These are phyloP conservation scores for Hyphopichia khmerensis DNA, from an alignment of 1,139 yeast genomes.

Conservation along the genomic window DNA sequence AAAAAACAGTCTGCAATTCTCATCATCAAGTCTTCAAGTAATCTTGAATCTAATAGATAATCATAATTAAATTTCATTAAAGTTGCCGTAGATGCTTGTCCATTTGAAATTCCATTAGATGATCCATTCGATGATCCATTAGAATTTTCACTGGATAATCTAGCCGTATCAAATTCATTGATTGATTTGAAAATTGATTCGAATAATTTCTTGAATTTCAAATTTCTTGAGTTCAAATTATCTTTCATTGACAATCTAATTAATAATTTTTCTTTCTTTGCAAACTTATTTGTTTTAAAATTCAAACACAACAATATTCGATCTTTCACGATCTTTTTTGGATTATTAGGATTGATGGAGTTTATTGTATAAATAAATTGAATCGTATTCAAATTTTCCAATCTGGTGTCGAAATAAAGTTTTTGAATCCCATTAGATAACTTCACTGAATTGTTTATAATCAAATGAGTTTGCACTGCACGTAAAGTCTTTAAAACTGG, in stretches of 20 bases:
- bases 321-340: slow-evolving; percentile 38
- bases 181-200: slow-evolving; percentile 39
- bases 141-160: neutral
- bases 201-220: slow-evolving; percentile 40
- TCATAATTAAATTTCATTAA: slow-evolving; percentile 42
- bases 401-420: slow-evolving; percentile 32
- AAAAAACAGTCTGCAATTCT: slow-evolving; percentile 25
- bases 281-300: slow-evolving; percentile 36
- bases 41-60: slow-evolving; percentile 27
- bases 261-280: slow-evolving; percentile 18
- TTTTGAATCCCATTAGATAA: slow-evolving; percentile 33
- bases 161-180: slow-evolving; percentile 17
- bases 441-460: slow-evolving; percentile 10
- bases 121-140: neutral
- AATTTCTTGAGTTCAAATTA: slow-evolving; percentile 37
- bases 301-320: slow-evolving; percentile 30
- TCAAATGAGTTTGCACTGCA: slow-evolving; percentile 14
- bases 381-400: slow-evolving; percentile 30
- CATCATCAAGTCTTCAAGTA: slow-evolving; percentile 20
- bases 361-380: slow-evolving; percentile 36
- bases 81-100: slow-evolving; percentile 3
- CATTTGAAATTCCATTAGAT: neutral
- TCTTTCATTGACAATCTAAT: slow-evolving; percentile 35
- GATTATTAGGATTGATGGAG: slow-evolving; percentile 21
- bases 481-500: slow-evolving; percentile 28